A percentile compares a stretch with the other conserved stretches of the same genome.
Evolutionary conservation across 2,329 filamentous ascomycete genomes (phyloP).

Genomic region (Apiospora sp.): DNA sequence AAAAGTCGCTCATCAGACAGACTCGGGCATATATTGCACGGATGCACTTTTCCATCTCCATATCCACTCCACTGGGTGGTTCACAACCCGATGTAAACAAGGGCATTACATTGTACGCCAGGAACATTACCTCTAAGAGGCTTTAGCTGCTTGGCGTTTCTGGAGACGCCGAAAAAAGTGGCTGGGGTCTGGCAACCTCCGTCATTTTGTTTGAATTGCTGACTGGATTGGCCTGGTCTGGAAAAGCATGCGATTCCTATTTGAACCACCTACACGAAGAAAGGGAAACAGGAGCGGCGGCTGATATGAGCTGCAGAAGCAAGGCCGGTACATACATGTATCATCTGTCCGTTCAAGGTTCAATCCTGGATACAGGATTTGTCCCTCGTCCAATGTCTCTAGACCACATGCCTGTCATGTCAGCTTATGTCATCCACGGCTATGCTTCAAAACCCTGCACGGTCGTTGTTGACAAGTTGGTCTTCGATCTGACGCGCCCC

Average conservation of each 20-base stretch:
- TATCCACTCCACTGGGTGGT: slow-evolving; percentile 1
- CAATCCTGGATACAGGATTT: neutral
- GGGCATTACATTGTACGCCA: neutral
- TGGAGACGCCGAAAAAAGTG: slow-evolving; percentile 16
- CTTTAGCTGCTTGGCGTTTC: neutral
- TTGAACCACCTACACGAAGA: neutral
- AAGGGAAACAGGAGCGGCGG: neutral
- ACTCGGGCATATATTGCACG: neutral
- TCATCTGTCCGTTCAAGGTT: slow-evolving; percentile 1
- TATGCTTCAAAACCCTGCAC: neutral
- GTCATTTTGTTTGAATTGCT: slow-evolving; percentile 9
- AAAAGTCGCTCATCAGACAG: neutral
- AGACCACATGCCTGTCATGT: slow-evolving; percentile 13
- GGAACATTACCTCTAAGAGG: slow-evolving; percentile 9
- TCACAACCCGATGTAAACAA: slow-evolving; percentile 6
- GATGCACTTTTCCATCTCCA: slow-evolving; percentile 13
- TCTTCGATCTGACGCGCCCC: slow-evolving; percentile 12
- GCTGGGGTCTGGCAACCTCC: slow-evolving; percentile 10
- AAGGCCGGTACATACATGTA: slow-evolving; percentile 1
- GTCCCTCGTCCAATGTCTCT: slow-evolving; percentile 17
- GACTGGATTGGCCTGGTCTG: neutral
- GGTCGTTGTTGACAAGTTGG: slow-evolving; percentile 9
- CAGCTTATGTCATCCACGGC: slow-evolving; percentile 12
- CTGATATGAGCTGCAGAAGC: slow-evolving; percentile 7
- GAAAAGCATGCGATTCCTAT: neutral